These are phyloP conservation scores for Wickerhamiella lipophila DNA, from an alignment of 805 yeast species.

Conservation along the genomic window DNA sequence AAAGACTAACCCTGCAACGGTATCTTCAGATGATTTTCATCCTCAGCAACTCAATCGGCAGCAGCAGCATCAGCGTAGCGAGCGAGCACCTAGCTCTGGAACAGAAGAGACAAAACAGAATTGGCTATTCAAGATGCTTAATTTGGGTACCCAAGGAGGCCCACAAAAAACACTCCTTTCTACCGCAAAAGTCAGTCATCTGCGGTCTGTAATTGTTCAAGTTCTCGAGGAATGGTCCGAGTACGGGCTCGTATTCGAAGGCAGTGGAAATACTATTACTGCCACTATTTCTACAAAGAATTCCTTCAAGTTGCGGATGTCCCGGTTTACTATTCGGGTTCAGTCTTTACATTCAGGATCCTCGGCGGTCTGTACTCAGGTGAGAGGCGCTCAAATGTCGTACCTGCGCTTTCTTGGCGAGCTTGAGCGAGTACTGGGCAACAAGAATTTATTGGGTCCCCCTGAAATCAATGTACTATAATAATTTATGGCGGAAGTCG, in stretches of 20 bases:
- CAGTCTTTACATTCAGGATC: slow-evolving; percentile 17
- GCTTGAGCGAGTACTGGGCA: slow-evolving; percentile 24
- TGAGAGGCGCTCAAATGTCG: slow-evolving; percentile 25
- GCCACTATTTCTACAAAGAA: slow-evolving; percentile 28
- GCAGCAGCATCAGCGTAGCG: not conserved
- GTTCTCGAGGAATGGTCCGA: slow-evolving; percentile 29
- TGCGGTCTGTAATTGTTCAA: slow-evolving; percentile 25
- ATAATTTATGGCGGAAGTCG: not conserved
- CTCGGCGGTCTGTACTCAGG: slow-evolving; percentile 21
- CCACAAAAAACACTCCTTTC: slow-evolving; percentile 23
- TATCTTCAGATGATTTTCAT: slow-evolving; percentile 1
- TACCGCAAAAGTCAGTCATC: slow-evolving; percentile 21
- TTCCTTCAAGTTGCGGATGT: slow-evolving; percentile 26
- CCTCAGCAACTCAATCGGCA: too few relatives aligned
- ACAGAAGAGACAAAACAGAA: slow-evolving; percentile 25
- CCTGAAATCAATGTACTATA: slow-evolving; percentile 7
- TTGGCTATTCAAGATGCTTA: slow-evolving; percentile 29
- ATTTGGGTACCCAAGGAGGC: slow-evolving; percentile 13
- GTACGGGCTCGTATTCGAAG: slow-evolving; percentile 28
- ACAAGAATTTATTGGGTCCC: slow-evolving; percentile 8
- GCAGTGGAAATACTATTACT: slow-evolving; percentile 22
- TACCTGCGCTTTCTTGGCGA: slow-evolving; percentile 25
- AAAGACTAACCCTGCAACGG: slow-evolving; percentile 2
- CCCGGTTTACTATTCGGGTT: slow-evolving; percentile 24
- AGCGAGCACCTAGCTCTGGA: not conserved